A percentile compares a stretch with the other conserved stretches of the same genome.
These are phyloP conservation scores for Podila clonocystis DNA, from an alignment of 192 early-diverging fungal species.

Conservation along the genomic window DNA sequence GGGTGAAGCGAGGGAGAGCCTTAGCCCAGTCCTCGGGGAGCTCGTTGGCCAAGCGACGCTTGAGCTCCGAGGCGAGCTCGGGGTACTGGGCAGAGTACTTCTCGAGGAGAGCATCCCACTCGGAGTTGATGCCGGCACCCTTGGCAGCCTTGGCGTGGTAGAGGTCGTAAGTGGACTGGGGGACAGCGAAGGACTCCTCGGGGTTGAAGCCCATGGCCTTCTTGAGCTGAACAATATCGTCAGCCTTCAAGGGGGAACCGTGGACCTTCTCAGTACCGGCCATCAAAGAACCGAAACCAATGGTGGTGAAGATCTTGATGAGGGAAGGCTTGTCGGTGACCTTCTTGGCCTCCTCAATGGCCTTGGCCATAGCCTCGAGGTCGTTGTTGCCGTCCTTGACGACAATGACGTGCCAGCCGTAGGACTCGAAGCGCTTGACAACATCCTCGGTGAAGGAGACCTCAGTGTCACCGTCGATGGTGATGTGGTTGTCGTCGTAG, in stretches of 20 bases:
- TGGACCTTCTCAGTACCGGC: slow-evolving; percentile 94
- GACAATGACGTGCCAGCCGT: slow-evolving; percentile 91
- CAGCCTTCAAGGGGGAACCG: slow-evolving; percentile 85
- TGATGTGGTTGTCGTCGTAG: slow-evolving; percentile 98
- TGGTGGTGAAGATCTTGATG: slow-evolving; percentile 92
- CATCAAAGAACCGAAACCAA: slow-evolving; percentile 91
- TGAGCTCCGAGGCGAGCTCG: slow-evolving; percentile 75
- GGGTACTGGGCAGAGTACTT: slow-evolving; percentile 80
- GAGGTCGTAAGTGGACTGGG: slow-evolving; percentile 68
- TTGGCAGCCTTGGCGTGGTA: slow-evolving; percentile 61
- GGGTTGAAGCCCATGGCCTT: slow-evolving; percentile 85
- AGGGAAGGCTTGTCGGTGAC: slow-evolving; percentile 91
- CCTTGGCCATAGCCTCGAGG: slow-evolving; percentile 73
- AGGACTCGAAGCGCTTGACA: slow-evolving; percentile 87
- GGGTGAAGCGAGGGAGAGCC: slow-evolving; percentile 84
- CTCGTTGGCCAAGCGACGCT: slow-evolving; percentile 78
- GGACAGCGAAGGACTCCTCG: slow-evolving; percentile 77
- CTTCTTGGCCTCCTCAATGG: slow-evolving; percentile 84
- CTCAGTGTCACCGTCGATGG: slow-evolving; percentile 90
- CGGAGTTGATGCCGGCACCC: slow-evolving; percentile 70
- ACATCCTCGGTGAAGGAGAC: slow-evolving; percentile 97
- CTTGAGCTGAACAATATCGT: slow-evolving; percentile 87
- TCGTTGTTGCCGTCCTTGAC: slow-evolving; percentile 90
- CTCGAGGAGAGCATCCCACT: slow-evolving; percentile 83
- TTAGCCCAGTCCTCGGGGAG: slow-evolving; percentile 80